These are phyloP conservation scores for Rhizopus delemar DNA, from an alignment of 371 early-diverging fungal genomes.

Conservation along the genomic window DNA sequence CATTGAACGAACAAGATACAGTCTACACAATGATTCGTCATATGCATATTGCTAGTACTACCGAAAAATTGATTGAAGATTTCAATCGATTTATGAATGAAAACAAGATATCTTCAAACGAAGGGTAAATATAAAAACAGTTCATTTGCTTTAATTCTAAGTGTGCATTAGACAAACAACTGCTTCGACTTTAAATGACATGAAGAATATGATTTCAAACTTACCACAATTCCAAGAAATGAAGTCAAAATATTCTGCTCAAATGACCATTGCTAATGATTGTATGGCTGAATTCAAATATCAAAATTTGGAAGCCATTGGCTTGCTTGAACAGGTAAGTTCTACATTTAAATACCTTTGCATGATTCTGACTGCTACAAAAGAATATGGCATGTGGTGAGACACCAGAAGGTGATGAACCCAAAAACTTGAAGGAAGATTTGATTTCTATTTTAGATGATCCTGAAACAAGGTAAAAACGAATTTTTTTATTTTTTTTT, in stretches of 20 bases:
- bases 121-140: constrained; percentile 29
- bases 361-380: not conserved
- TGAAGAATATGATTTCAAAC: constrained; percentile 87
- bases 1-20: constrained; percentile 71
- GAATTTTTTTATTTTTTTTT: not conserved
- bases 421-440: constrained; percentile 77
- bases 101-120: constrained; percentile 52
- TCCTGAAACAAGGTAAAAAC: constrained; percentile 53
- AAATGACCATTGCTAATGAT: constrained; percentile 89
- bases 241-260: constrained; percentile 87
- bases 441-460: constrained; percentile 84
- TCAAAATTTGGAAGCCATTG: constrained; percentile 70
- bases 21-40: constrained; percentile 86
- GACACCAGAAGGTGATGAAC: constrained; percentile 77
- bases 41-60: constrained; percentile 91
- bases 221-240: constrained; percentile 93
- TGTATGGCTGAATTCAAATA: constrained; percentile 81
- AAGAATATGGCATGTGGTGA: constrained; percentile 90
- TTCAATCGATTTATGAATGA: constrained; percentile 78
- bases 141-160: not conserved
- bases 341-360: not conserved
- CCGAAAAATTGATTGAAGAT: constrained; percentile 74
- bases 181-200: constrained; percentile 72
- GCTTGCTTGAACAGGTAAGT: constrained; percentile 78
- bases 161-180: constrained; percentile 41